phyloP scores from a whole-genome alignment of 2,329 filamentous ascomycete species.

The Fusarium oligoseptatum region DNA sequence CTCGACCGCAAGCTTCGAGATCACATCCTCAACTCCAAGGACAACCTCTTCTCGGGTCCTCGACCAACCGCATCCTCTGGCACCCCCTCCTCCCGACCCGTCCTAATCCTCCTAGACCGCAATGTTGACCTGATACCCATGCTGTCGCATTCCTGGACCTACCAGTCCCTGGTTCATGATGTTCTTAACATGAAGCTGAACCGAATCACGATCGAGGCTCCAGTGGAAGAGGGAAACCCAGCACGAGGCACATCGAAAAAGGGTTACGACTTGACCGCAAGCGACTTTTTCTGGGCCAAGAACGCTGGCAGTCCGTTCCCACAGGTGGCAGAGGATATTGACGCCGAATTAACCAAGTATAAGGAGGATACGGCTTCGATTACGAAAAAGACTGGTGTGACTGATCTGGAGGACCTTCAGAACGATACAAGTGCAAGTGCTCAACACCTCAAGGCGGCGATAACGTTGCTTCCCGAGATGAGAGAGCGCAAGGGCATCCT shows the following conservation, averaged over 20 bases:
- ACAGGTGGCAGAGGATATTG: constrained; percentile 96
- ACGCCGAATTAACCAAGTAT: constrained; percentile 92
- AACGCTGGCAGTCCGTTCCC: constrained; percentile 94
- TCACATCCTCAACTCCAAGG: constrained; percentile 97
- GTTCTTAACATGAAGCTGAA: constrained; percentile 77
- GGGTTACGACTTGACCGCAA: constrained; percentile 88
- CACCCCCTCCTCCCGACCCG: constrained; percentile 82
- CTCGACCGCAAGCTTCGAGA: constrained; percentile 96
- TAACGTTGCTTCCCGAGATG: constrained; percentile 91
- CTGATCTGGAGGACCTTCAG: constrained; percentile 91
- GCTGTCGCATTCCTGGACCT: constrained; percentile 91
- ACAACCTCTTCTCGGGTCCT: constrained; percentile 88
- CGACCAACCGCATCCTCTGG: constrained; percentile 67
- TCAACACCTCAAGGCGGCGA: constrained; percentile 94
- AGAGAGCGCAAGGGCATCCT: constrained; percentile 92
- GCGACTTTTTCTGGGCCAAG: constrained; percentile 96
- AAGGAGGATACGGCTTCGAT: constrained; percentile 96
- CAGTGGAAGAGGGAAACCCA: constrained; percentile 81
- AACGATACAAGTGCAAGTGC: constrained; percentile 91
- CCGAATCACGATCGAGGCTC: constrained; percentile 90
- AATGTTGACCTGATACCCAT: constrained; percentile 97
- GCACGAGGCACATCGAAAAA: constrained; percentile 85
- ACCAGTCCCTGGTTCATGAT: constrained; percentile 85
- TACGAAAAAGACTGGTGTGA: constrained; percentile 94
- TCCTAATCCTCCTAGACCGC: constrained; percentile 92